Conservation (phyloP, 176 grass and related monocot genomes). For the Zizania latifolia region DNA sequence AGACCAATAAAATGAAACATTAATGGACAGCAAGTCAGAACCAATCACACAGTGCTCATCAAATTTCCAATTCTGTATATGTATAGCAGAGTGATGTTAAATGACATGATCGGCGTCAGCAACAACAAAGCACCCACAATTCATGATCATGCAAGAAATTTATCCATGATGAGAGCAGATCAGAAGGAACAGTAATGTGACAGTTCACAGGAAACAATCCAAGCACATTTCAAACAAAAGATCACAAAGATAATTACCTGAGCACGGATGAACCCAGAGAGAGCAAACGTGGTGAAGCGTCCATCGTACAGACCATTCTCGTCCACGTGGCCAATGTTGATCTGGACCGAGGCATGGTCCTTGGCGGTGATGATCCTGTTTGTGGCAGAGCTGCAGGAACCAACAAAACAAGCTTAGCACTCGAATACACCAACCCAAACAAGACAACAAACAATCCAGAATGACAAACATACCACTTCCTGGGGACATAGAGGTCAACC, state of each 20-base stretch:
- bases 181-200: neutral
- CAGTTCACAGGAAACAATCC: neutral
- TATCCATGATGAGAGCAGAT: neutral
- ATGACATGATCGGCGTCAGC: neutral
- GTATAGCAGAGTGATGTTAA: neutral
- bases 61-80: neutral
- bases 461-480: slow-evolving; percentile 30
- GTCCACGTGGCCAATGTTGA: slow-evolving; percentile 73
- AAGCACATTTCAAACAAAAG: neutral
- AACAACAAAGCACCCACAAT: neutral
- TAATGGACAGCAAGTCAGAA: neutral
- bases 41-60: neutral
- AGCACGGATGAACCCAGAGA: slow-evolving; percentile 74
- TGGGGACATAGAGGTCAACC: slow-evolving; percentile 80
- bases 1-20: neutral
- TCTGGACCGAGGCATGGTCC: slow-evolving; percentile 82
- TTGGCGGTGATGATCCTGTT: slow-evolving; percentile 70
- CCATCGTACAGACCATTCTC: slow-evolving; percentile 69
- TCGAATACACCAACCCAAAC: neutral
- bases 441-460: neutral
- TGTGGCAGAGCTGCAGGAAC: slow-evolving; percentile 59
- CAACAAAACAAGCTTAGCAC: neutral
- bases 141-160: neutral
- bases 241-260: slow-evolving; percentile 37
- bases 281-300: slow-evolving; percentile 60